Evolutionary conservation across 2,329 filamentous ascomycete species (phyloP), one percentile per base, ranked within the genome.

Genomic region (Coniochaeta ligniaria): DNA sequence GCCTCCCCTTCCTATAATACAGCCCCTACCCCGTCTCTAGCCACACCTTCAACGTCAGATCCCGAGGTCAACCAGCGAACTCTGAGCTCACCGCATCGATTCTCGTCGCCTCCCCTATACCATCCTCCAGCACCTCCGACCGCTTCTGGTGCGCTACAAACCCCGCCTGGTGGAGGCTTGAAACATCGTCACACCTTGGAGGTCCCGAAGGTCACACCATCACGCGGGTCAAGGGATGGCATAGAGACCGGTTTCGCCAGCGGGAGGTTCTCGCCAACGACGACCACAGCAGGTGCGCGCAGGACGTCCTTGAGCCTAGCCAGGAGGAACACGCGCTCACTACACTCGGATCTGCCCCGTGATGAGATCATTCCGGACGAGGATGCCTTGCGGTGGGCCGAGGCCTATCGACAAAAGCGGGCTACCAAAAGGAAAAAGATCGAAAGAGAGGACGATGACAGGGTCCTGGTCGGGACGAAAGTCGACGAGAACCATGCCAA

Each of bases 401-500:
- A 99, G 74, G 90, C 91, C 41, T 93, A 96, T 69, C 88, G 91
- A 68, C 91, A 96, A 71, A 96, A 96, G 76, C 82, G 94, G 64
- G 93, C 93, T 8, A 96, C 89, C 73, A 95, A 93, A 78, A 84
- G 90, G 72, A 90, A 86, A 74, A 83, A 88, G 67, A 89, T 87
- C 70, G 93, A 97, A 64, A 89, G 88, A 64, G 89, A 97, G 67
- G 92, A 97, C 66, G 95, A 98, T 63, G 94, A 98, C 69, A 86
- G 93, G 63, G 94, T 99, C 11, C 83, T 98, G 35, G 93, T 99
- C 20, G 95, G 95, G 62, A 99, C 92, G 61, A 98, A 97, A 77
- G 95, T 99, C 59, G 95, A 99, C 72, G 93, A 98, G 78, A 90
- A 91, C 69, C 95, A 99, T 74, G 90, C 92, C 66, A 98, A 98